These are phyloP conservation scores for Cystofilobasidium bisporidii DNA, from an alignment of 768 basidiomycete species.

Conservation along the genomic window DNA sequence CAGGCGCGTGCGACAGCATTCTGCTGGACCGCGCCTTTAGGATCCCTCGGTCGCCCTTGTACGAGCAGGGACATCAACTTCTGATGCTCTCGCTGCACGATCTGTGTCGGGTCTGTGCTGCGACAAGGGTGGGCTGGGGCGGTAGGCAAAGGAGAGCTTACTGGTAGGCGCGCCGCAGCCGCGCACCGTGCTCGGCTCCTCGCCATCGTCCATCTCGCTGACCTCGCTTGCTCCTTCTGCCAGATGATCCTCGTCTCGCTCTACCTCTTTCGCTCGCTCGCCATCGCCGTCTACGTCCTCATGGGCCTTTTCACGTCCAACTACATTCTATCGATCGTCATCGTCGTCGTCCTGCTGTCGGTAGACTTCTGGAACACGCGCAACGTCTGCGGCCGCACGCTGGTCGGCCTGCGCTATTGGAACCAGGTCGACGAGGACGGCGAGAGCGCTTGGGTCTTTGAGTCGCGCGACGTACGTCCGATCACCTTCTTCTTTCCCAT, in stretches of 20 bases:
- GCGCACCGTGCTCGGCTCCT: no score
- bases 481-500: background rate
- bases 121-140: no score
- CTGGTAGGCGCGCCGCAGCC: no score
- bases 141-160: no score
- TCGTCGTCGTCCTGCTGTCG: slow-evolving; percentile 83
- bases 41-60: no score
- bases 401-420: slow-evolving; percentile 95
- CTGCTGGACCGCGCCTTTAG: no score
- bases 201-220: background rate
- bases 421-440: slow-evolving; percentile 98
- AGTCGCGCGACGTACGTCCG: slow-evolving; percentile 82
- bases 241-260: slow-evolving; percentile 67
- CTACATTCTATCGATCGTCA: slow-evolving; percentile 90
- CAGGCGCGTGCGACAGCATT: no score
- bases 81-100: no score
- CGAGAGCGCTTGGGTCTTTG: slow-evolving; percentile 94
- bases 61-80: no score
- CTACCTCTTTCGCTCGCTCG: slow-evolving; percentile 75
- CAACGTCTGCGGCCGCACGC: slow-evolving; percentile 87
- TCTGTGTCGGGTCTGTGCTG: no score
- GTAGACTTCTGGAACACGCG: slow-evolving; percentile 99
- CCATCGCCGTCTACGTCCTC: slow-evolving; percentile 87
- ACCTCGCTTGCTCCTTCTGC: background rate
- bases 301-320: slow-evolving; percentile 74